Evolutionary conservation across 2,329 filamentous ascomycete genomes (phyloP).

Genomic region (Fusarium redolens): DNA sequence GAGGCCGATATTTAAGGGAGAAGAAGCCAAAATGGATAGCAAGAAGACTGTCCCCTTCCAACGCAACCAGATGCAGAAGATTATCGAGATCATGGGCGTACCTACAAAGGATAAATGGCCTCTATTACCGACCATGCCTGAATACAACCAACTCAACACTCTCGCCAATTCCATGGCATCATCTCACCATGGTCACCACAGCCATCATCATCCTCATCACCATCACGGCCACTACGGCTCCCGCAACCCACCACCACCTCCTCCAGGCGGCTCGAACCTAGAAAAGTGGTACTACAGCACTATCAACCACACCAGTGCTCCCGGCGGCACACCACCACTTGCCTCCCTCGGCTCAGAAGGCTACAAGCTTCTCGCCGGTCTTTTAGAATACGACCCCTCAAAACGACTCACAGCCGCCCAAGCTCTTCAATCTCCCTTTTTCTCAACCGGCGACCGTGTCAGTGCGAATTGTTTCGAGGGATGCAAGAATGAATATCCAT

Average conservation of each 20-base stretch:
- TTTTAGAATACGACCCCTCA: slow-evolving; percentile 93
- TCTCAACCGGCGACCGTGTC: slow-evolving; percentile 78
- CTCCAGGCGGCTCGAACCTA: slow-evolving; percentile 61
- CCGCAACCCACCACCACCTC: slow-evolving; percentile 52
- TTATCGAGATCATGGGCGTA: slow-evolving; percentile 94
- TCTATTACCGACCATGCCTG: slow-evolving; percentile 84
- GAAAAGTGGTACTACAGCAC: slow-evolving; percentile 85
- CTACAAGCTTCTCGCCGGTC: slow-evolving; percentile 80
- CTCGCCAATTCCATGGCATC: slow-evolving; percentile 63
- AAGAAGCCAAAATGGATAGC: slow-evolving; percentile 98
- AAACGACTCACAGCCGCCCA: slow-evolving; percentile 88
- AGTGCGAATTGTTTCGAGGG: slow-evolving; percentile 92
- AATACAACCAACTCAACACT: slow-evolving; percentile 77
- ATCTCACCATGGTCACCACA: slow-evolving; percentile 54
- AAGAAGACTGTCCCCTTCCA: slow-evolving; percentile 99
- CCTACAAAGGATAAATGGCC: slow-evolving; percentile 93
- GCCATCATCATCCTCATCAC: slow-evolving; percentile 60
- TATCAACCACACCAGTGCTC: slow-evolving; percentile 66
- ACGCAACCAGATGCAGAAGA: slow-evolving; percentile 98
- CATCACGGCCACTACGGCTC: slow-evolving; percentile 53
- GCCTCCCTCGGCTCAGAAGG: slow-evolving; percentile 79
- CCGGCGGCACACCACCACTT: slow-evolving; percentile 52
- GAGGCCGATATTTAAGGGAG: slow-evolving; percentile 96
- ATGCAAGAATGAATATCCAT: slow-evolving; percentile 87
- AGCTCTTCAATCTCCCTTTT: slow-evolving; percentile 92